Evolutionary conservation across 1,284 basidiomycete genomes (phyloP), one percentile per base, ranked within the genome.

Genomic region (Trichosporon ovoides): DNA sequence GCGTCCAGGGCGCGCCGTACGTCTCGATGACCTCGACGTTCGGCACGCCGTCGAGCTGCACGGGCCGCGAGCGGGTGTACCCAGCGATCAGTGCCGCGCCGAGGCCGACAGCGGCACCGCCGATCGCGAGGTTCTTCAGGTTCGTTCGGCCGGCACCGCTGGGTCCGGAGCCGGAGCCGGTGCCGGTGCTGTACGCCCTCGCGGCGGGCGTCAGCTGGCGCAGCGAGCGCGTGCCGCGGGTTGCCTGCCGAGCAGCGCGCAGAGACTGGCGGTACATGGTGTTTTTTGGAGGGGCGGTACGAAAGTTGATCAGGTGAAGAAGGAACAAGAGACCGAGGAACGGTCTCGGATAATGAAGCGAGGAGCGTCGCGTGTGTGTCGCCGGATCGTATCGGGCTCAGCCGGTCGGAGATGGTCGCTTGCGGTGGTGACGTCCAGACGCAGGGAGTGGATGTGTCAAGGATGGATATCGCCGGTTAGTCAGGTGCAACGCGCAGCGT

Each of bases 1-100:
- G 76, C 24, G 61, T 50, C 72, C 72, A 76, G 1, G 60, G 61
- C 52, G 65, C 55, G 12, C 71, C 74, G 49, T 61, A 28, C 1
- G 65, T 67, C 51, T 74, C 73, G 24, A 69, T 60, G 3, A 58
- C 52, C 22, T 63, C 58, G 11, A 72, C 40, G 18, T 68, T 66
- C 7, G 73, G 71, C 11, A 66, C 67, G 6, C 66, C 70, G 64
- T 76, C 74, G 18, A 52, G 38, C 33, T 38, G 28, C 33, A 56
- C 19, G 10, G 38, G 19, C 28, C 19, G 52, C 9, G 46, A 28
- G 14, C 33, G 20, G 35, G 53, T 52, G 58, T 53, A 63, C 52
- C 53, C 56, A 35, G 28, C 38, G 13, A 54, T 33, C 7, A 63
- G 40, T 13, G 58, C 48, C 12, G 34, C 37, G 38, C 49, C 48